A percentile compares a stretch with the other conserved stretches of the same genome.
Evolutionary conservation across 805 yeast genomes (phyloP).

Genomic region (Ogataea saltuana): DNA sequence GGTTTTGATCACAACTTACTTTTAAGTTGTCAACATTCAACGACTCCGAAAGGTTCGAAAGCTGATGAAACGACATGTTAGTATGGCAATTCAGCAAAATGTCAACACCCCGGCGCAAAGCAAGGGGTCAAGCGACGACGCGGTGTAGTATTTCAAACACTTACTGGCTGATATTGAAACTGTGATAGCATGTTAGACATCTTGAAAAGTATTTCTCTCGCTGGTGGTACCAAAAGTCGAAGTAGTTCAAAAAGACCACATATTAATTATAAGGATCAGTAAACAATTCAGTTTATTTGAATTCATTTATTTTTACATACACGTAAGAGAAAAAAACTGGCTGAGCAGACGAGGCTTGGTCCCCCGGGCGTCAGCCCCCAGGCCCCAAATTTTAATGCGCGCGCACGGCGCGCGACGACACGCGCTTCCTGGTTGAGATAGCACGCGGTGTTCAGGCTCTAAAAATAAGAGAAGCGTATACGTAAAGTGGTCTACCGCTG

Average conservation of each 20-base stretch:
- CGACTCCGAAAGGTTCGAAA: conserved; percentile 46
- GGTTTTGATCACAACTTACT: conserved; percentile 23
- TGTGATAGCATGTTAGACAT: conserved; percentile 37
- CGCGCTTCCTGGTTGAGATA: too few species aligned
- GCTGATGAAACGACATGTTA: conserved; percentile 29
- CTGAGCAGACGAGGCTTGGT: conserved; percentile 5
- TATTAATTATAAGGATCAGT: not conserved
- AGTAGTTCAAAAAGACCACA: not conserved
- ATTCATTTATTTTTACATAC: conserved; percentile 11
- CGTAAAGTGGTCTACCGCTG: too few species aligned
- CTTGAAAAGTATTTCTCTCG: not conserved
- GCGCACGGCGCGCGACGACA: not conserved
- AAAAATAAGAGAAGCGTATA: too few species aligned
- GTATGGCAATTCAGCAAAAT: not conserved
- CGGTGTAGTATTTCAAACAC: conserved; percentile 22
- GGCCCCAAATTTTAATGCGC: conserved; percentile 1
- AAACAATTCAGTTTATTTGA: not conserved
- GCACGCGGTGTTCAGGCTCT: too few species aligned
- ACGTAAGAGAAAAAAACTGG: conserved; percentile 11
- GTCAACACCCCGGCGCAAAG: not conserved
- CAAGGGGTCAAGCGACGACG: not conserved
- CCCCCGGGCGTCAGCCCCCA: not conserved
- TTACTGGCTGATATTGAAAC: conserved; percentile 41
- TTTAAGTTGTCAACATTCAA: conserved; percentile 51
- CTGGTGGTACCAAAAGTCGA: not conserved